Percentiles rank a stretch among this genome's conserved stretches.
Evolutionary conservation across 768 basidiomycete genomes (phyloP).

Genomic region (Russula vinacea): DNA sequence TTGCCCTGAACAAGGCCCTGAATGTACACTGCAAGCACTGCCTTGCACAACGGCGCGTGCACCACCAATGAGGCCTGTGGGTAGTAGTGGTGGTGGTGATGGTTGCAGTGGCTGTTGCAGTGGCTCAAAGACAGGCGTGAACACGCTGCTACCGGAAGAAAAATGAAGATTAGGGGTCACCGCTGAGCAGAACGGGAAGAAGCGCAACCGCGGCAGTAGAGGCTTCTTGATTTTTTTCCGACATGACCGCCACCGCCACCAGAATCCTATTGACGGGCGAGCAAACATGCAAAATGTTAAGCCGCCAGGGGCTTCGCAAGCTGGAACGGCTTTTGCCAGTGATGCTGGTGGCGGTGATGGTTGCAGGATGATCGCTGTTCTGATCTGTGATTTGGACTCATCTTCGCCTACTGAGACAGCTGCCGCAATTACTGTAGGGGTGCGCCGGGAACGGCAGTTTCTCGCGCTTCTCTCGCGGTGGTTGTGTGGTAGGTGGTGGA

Average conservation of each 20-base stretch:
- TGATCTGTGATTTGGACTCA: slow-evolving; percentile 30
- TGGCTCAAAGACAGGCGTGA: too few species aligned
- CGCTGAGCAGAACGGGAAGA: neutral
- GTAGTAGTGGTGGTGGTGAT: too few species aligned
- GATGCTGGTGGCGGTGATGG: slow-evolving; percentile 31
- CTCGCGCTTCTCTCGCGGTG: neutral
- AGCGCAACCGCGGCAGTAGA: slow-evolving; percentile 10
- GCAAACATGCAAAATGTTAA: slow-evolving; percentile 74
- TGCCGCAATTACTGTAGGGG: neutral
- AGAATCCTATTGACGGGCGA: slow-evolving; percentile 76
- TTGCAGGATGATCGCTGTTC: neutral
- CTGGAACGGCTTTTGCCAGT: slow-evolving; percentile 61
- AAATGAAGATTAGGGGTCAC: neutral
- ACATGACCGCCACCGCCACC: too few species aligned
- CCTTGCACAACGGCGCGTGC: too few species aligned
- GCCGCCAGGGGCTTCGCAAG: slow-evolving; percentile 64
- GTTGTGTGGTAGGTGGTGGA: neutral
- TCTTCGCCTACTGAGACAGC: slow-evolving; percentile 11
- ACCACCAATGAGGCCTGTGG: too few species aligned
- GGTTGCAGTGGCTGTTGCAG: too few species aligned
- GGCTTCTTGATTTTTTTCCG: too few species aligned
- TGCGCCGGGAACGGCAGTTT: neutral
- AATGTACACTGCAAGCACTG: too few species aligned
- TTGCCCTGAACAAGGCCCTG: too few species aligned
- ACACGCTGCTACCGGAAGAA: neutral